These are phyloP conservation scores for Emmonsia crescens DNA, from an alignment of 2,329 filamentous ascomycete genomes.

Conservation along the genomic window DNA sequence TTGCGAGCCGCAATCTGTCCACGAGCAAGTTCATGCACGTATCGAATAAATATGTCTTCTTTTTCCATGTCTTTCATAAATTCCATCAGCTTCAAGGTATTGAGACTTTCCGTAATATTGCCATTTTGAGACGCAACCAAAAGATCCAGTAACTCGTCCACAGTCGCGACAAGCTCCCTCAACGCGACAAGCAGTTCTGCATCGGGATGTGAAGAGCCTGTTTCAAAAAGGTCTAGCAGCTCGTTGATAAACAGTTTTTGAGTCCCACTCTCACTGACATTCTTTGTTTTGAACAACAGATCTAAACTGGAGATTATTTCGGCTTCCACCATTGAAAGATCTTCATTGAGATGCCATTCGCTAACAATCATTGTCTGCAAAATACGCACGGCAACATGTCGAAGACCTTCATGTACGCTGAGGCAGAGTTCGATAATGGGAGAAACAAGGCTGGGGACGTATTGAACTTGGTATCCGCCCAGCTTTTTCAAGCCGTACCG, in stretches of 20 bases:
- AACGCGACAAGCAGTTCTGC: constrained; percentile 57
- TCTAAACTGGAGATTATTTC: constrained; percentile 96
- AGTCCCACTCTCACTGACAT: constrained; percentile 74
- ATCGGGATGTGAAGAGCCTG: constrained; percentile 48
- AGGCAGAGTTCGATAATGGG: constrained; percentile 90
- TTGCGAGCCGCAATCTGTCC: constrained; percentile 68
- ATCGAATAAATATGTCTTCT: constrained; percentile 91
- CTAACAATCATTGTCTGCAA: constrained; percentile 97
- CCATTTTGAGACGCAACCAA: constrained; percentile 79
- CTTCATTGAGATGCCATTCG: constrained; percentile 93
- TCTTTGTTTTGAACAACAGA: constrained; percentile 76
- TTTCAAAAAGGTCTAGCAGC: constrained; percentile 68
- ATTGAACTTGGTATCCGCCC: constrained; percentile 96
- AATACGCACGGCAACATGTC: constrained; percentile 83
- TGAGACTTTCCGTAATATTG: constrained; percentile 66
- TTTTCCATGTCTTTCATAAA: constrained; percentile 95
- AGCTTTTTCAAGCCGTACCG: constrained; percentile 72
- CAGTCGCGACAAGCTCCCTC: constrained; percentile 66
- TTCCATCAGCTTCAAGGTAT: constrained; percentile 84
- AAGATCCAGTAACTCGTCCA: constrained; percentile 84
- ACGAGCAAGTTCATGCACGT: constrained; percentile 80
- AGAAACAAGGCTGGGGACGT: constrained; percentile 81
- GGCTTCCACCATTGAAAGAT: constrained; percentile 80
- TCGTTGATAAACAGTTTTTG: constrained; percentile 90
- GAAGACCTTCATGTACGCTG: constrained; percentile 84